Evolutionary conservation across 1,284 basidiomycete genomes (phyloP).

Genomic region (Schizophyllum amplum): DNA sequence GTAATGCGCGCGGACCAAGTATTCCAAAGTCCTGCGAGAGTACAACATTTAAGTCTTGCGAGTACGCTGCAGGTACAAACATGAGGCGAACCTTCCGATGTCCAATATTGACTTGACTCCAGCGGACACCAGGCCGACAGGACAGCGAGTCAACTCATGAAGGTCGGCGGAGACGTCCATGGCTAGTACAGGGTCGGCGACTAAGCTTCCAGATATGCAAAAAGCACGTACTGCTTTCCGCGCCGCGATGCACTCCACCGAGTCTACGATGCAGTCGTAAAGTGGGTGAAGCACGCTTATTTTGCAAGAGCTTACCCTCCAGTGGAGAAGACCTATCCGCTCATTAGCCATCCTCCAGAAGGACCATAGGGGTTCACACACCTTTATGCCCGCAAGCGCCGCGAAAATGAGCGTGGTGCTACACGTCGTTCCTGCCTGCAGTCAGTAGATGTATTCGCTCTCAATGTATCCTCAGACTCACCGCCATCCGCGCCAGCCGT

Average conservation of each 20-base stretch:
- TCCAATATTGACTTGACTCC: slow-evolving; percentile 96
- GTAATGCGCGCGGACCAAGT: slow-evolving; percentile 49
- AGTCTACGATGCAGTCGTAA: slow-evolving; percentile 33
- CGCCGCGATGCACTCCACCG: slow-evolving; percentile 93
- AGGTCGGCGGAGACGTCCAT: slow-evolving; percentile 96
- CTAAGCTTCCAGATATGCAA: neutral
- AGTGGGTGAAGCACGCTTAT: neutral
- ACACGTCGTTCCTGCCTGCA: slow-evolving; percentile 61
- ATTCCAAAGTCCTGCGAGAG: slow-evolving; percentile 83
- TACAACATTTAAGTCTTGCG: neutral
- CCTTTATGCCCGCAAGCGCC: slow-evolving; percentile 76
- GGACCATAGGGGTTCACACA: neutral
- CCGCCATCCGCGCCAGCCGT: slow-evolving; percentile 71
- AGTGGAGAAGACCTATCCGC: slow-evolving; percentile 64
- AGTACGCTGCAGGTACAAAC: slow-evolving; percentile 1
- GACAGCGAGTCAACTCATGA: slow-evolving; percentile 74
- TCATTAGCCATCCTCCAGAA: neutral
- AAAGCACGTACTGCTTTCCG: slow-evolving; percentile 62
- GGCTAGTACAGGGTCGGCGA: slow-evolving; percentile 35
- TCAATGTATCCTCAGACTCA: slow-evolving; percentile 17
- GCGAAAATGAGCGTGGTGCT: slow-evolving; percentile 83
- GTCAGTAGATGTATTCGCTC: neutral
- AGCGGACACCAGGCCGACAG: slow-evolving; percentile 87
- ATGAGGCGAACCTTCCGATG: slow-evolving; percentile 46
- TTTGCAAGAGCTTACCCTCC: slow-evolving; percentile 49